Evolutionary conservation across 176 grass and related monocot species (phyloP).

Genomic region (Zoysia japonica): DNA sequence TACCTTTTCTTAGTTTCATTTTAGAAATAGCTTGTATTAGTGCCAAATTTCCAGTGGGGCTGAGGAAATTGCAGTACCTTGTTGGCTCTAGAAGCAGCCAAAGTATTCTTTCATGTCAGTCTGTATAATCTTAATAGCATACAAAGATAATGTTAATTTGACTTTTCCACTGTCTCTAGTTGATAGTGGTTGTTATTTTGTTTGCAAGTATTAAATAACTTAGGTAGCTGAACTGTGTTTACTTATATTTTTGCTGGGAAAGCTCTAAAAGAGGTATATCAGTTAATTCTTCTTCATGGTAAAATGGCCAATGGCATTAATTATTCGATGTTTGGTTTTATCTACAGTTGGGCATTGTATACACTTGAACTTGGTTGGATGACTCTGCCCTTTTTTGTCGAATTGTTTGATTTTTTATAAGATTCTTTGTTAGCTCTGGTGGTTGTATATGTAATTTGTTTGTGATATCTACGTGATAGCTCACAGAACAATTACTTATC

Average conservation of each 20-base stretch:
- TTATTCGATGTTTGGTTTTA: too few relatives aligned
- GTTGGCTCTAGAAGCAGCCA: slow-evolving; percentile 14
- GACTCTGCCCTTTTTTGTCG: neutral
- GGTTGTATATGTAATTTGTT: neutral
- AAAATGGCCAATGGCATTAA: too few relatives aligned
- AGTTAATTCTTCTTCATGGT: too few relatives aligned
- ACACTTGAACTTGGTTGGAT: slow-evolving; percentile 6
- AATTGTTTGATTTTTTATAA: slow-evolving; percentile 13
- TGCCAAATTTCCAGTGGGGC: slow-evolving; percentile 5
- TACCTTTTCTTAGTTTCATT: slow-evolving; percentile 1
- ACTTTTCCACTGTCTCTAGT: slow-evolving; percentile 6
- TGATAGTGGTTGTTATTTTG: slow-evolving; percentile 26
- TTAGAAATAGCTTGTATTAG: slow-evolving; percentile 24
- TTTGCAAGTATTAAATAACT: too few relatives aligned
- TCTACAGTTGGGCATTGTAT: slow-evolving; percentile 6
- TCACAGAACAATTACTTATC: neutral
- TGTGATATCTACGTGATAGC: neutral
- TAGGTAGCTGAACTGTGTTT: neutral
- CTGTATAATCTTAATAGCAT: slow-evolving; percentile 17
- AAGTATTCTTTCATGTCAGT: neutral
- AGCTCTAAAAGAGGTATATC: too few relatives aligned
- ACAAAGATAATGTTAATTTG: slow-evolving; percentile 9
- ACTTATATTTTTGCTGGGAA: slow-evolving; percentile 9
- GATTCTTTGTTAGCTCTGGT: slow-evolving; percentile 18
- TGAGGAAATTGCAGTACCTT: slow-evolving; percentile 23